Evolutionary conservation across 176 grass and related monocot genomes (phyloP), one percentile per base, ranked within the genome.

Genomic region (Carex myosuroides): DNA sequence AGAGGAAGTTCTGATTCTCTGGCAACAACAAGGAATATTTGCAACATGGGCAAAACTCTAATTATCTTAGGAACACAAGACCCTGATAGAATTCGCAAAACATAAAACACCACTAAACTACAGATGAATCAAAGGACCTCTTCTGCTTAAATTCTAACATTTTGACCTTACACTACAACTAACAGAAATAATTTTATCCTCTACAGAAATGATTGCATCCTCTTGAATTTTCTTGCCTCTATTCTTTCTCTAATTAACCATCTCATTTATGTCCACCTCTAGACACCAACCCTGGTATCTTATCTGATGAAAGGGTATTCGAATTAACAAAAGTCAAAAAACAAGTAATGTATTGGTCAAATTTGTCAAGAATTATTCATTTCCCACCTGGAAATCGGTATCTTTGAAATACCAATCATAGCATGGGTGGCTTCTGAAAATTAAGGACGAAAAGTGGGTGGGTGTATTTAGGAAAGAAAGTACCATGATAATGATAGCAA

Each of bases 401-500:
- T 30, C 44, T 56, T 77, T 24, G 6, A 56, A 56, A 29, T 48
- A 56, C 22, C 46, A 30, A 4, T 17, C 46, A 41, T 77, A 55
- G 0, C 22, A 77, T 32, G 46, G 48, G 48, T 9, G 22, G 3
- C 12, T 55, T 56, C 22, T 56, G 13, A 22, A 77, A 71, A 46
- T 21, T 20, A 71, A 71, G 68, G 68, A n/a, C 37, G 44, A 76
- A 61, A 14, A 30, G 4, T 17, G 5, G 48, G 21, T 17, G 12
- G 48, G 21, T 16, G 12, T 57, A 57, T 57, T 16, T 78, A 30
- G 52, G 52, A 57, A 78, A 30, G 13, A 3, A 53, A 29, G 26
- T 55, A 17, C 52, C 13, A 26, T 57, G 26, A 78, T 16, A 26
- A 39, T 52, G 62, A 66, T 65, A 84, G 62, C 50, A 90, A 64